These are phyloP conservation scores for Fusarium annulatum DNA, from an alignment of 2,329 filamentous ascomycete species.

Conservation along the genomic window DNA sequence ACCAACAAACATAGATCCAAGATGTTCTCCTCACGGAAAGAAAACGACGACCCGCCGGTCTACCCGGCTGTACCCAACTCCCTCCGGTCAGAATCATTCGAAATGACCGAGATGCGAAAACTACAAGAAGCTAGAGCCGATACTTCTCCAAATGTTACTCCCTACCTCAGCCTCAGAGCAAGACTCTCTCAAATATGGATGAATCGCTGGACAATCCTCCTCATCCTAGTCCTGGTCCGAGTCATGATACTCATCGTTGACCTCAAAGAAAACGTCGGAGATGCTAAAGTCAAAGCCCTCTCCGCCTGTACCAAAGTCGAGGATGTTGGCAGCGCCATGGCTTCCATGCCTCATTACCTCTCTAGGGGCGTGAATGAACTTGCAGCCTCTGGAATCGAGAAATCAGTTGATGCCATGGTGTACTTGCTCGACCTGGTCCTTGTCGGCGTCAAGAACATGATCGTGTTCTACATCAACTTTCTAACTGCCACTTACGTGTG, in stretches of 20 bases:
- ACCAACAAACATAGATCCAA: conserved; percentile 48
- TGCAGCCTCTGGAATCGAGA: conserved; percentile 81
- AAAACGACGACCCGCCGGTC: conserved; percentile 43
- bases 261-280: conserved; percentile 78
- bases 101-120: conserved; percentile 49
- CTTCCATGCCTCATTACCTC: conserved; percentile 97
- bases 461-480: conserved; percentile 93
- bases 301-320: conserved; percentile 93
- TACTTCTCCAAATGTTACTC: conserved; percentile 79
- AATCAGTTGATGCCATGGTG: conserved; percentile 83
- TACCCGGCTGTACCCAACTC: conserved; percentile 54
- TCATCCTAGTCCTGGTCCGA: conserved; percentile 85
- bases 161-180: conserved; percentile 90
- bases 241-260: conserved; percentile 79
- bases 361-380: conserved; percentile 88
- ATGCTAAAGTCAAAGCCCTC: conserved; percentile 83
- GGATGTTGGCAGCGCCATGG: conserved; percentile 92
- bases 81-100: conserved; percentile 52
- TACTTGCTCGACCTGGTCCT: conserved; percentile 81
- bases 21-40: conserved; percentile 53
- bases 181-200: conserved; percentile 96
- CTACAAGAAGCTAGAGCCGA: conserved; percentile 54
- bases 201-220: conserved; percentile 94
- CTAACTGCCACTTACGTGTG: conserved; percentile 91
- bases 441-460: conserved; percentile 85